Base-by-base conservation (phyloP, 1,284 basidiomycete genomes). In the Trametes versicolor region DNA sequence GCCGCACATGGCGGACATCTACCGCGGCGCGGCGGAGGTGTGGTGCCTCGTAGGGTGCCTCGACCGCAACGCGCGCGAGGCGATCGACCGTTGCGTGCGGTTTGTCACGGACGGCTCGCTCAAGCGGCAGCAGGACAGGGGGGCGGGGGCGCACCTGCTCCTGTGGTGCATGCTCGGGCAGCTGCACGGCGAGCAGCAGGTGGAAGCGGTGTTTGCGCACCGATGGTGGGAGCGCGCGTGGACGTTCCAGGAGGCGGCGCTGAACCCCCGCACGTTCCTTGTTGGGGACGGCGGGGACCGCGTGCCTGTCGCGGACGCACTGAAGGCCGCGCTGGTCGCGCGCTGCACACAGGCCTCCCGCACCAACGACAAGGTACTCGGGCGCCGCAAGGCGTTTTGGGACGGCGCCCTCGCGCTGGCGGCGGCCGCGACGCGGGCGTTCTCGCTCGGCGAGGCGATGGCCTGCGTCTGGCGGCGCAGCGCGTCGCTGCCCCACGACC, bases 151-250 rank as follows among this genome's bases (percentile, higher is more conserved):
- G n/a, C n/a, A n/a, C n/a, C n/a, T n/a, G n/a, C n/a, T n/a, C n/a
- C n/a, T n/a, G n/a, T n/a, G n/a, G n/a, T n/a, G n/a, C n/a, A n/a
- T n/a, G n/a, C n/a, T n/a, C n/a, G n/a, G n/a, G n/a, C n/a, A n/a
- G n/a, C n/a, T n/a, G n/a, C n/a, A n/a, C n/a, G n/a, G n/a, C n/a
- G n/a, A n/a, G n/a, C n/a, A n/a, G n/a, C n/a, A n/a, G n/a, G n/a
- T n/a, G n/a, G n/a, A n/a, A n/a, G n/a, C 5, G 19, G 7, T 55
- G 37, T 55, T 55, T 17, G 23, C 5, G 25, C 37, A 55, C 17
- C 37, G 53, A 1, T 55, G 53, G 53, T 55, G 53, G 53, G 37
- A 43, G 53, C 53, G 53, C 23, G 53, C 53, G 27, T 55, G 53
- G 53, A 55, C 53, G 6, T 55, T 55, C 53, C 53, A 55, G 53